Base-by-base conservation (phyloP, 179 eudicot genomes). In the Nepenthes alata region DNA sequence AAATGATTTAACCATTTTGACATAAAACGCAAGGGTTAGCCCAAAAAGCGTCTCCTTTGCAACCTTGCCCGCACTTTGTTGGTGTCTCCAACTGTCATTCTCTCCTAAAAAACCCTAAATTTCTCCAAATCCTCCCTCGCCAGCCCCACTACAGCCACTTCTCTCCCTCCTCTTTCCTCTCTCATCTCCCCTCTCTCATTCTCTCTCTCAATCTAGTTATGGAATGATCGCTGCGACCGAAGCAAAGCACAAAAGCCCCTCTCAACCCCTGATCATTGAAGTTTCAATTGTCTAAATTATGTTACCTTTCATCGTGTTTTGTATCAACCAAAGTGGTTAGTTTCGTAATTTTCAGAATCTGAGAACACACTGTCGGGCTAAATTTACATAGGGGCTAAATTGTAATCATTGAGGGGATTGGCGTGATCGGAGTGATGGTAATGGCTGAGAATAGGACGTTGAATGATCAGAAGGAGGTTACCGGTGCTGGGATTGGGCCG, bases 361-460 rank as follows among this genome's bases (percentile, higher is more conserved):
- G 25, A 25, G 25, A 25, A 25, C 25, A 25, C 25, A 25, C 35
- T 12, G 11, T 49, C 11, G 52, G 52, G 11, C 6, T 13, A 49
- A 37, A 35, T 35, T 16, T 6, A 56, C 36, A 57, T 0, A 0
- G 34, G 55, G 48, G 39, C n/a, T 60, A 34, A 13, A 5, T 25
- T 12, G 15, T 8, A 35, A 0, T 38, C 3, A 37, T 53, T 34
- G 13, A 38, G 36, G 4, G 54, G 44, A n/a, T 37, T 11, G 38
- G 16, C 55, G 54, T 51, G 36, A 7, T 61, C 34, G 55, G 34
- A 11, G 58, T 59, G 11, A 82, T 80, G 84, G 74, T 67, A 51
- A 78, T 77, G 74, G 80, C 68, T 34, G 86, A 82, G 48, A 79
- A 59, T 67, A 80, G 72, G 47, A 39, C 52, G 37, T 64, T 14